Evolutionary conservation across 2,329 filamentous ascomycete species (phyloP), one percentile per base, ranked within the genome.

Genomic region (Penicillium sp.): DNA sequence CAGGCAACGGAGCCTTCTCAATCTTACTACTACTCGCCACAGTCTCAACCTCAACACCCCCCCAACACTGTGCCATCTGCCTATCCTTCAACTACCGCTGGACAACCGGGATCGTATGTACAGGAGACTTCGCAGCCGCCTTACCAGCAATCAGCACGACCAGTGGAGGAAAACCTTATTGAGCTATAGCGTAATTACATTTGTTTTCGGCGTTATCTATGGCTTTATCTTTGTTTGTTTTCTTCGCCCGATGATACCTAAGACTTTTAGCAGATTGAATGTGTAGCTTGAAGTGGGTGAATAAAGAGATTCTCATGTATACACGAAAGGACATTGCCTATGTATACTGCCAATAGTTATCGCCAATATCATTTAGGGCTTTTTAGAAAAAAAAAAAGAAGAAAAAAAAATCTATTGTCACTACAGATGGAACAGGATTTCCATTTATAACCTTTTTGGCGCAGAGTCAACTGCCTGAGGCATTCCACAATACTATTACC

Each of bases 111-210:
- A n/a, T 38, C 60, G 35, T 64, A 66, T 54, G 56, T 40, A 55
- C 50, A 64, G 49, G 59, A 64, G n/a, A 53, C 51, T 25, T 29
- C 50, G 41, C 62, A 64, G 40, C 33, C 50, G 23, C 61, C 58
- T 31, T 58, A 62, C 23, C 59, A 66, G 49, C 61, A 65, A 53
- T 57, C 61, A 19, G 13, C 61, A 33, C 62, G 46, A 15, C 60
- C 65, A 17, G 65, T 63, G 54, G 65, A 67, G 54, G 65, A 67
- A 56, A 67, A 65, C 45, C 49, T 67, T 55, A 67, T 67, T 60
- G 65, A 67, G 37, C 59, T 67, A 46, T 67, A 67, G 56, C 53
- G 33, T 59, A 54, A 21, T 54, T 58, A 48, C 47, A 61, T 57
- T 42, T 50, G n/a, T 33, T 29, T 31, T 50, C 6, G 31, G 49